Evolutionary conservation across 495 filamentous ascomycete genomes (phyloP), one percentile per base, ranked within the genome.

Genomic region (Neurospora sp.): DNA sequence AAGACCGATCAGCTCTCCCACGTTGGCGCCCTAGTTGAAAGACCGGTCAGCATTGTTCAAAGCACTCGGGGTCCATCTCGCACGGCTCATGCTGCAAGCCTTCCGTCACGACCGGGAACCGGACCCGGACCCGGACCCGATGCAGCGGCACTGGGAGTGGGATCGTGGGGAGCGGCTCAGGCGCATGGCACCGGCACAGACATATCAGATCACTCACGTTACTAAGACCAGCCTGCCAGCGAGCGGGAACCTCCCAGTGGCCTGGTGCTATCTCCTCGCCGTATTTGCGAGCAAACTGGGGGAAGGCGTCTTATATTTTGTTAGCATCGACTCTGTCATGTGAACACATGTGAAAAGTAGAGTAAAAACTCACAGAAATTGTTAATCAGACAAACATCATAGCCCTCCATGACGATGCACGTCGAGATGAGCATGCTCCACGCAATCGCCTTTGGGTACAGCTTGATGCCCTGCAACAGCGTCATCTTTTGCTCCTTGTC

Each of bases 161-260:
- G 10, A 27, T 59, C 48, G 48, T 59, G 48, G 48, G 48, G 1
- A 35, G 53, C 27, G 27, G 53, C 53, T 35, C 53, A 35, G 27
- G 12, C 16, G 40, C 20, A 42, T 38, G 17, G 59, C 40, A 38
- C 70, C 6, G 53, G 53, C 53, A 65, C 14, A 65, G 53, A 35
- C 70, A 17, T 8, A 27, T 35, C n/a, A 48, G 37, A 70, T 35
- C 20, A 38, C 84, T 80, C 70, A 86, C 92, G 77, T 94, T 94
- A 73, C 89, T 91, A 44, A 95, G 82, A 71, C 91, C 92, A 8
- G 92, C 83, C 82, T 94, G 91, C 92, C 92, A 95, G 72, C 89
- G 78, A 16, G 92, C 90, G 17, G 91, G 81, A 9, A 94, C 84
- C 75, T 93, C 85, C 79, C 91, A 93, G 4, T 79, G 76, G n/a